phyloP scores from a whole-genome alignment of 176 grass and related monocot genomes.

The Zoysia pacifica region DNA sequence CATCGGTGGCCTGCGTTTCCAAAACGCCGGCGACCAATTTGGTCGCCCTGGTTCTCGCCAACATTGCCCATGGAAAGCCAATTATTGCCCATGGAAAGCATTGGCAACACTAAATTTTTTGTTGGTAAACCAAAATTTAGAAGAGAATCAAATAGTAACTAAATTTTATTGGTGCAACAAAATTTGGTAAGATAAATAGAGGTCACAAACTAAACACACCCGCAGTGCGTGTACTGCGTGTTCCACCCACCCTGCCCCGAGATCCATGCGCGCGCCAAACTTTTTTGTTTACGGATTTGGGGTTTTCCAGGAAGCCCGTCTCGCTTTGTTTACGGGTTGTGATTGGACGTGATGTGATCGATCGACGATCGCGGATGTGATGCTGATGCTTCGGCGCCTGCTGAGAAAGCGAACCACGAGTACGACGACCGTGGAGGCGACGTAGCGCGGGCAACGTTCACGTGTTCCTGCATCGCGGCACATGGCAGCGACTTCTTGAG shows the following conservation, averaged over 20 bases:
- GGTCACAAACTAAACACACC: neutral
- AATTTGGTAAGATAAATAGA: too few species aligned
- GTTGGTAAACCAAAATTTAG: too few species aligned
- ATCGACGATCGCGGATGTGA: neutral
- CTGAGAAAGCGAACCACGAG: neutral
- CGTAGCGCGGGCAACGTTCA: neutral
- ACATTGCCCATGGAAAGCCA: too few species aligned
- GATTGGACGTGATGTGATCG: neutral
- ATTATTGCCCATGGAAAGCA: too few species aligned
- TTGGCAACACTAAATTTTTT: too few species aligned
- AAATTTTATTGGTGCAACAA: too few species aligned
- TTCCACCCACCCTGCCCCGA: neutral
- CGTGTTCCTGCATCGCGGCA: neutral
- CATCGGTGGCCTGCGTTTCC: too few species aligned
- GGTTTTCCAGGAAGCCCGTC: neutral
- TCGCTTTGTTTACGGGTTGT: neutral
- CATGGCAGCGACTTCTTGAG: too few species aligned
- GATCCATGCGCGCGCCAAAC: constrained; percentile 23
- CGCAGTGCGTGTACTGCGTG: neutral
- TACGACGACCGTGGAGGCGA: neutral
- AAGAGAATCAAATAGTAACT: too few species aligned
- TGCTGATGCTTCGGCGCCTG: neutral
- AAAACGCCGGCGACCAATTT: too few species aligned
- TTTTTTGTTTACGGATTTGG: constrained; percentile 9
- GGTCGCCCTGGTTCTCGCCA: too few species aligned